Percentiles rank a stretch among this genome's conserved stretches.
These are phyloP conservation scores for Pterocarpus santalinus DNA, from an alignment of 306 rosid species.

Conservation along the genomic window DNA sequence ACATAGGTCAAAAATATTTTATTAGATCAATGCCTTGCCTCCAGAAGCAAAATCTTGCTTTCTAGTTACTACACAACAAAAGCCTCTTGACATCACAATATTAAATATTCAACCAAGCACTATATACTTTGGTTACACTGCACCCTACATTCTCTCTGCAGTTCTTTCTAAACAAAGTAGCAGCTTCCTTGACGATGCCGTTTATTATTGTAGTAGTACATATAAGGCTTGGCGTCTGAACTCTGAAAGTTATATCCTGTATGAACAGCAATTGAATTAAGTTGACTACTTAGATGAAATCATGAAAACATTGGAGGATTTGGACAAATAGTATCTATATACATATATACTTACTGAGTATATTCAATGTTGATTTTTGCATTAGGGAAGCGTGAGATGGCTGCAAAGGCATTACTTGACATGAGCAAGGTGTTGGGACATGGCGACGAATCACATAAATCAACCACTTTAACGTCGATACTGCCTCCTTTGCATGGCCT, in stretches of 20 bases:
- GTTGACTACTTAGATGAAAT: not conserved
- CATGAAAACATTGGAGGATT: not conserved
- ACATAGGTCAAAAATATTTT: too few relatives aligned
- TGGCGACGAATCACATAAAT: slow-evolving; percentile 55
- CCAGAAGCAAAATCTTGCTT: too few relatives aligned
- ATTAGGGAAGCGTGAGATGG: slow-evolving; percentile 56
- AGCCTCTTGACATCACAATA: too few relatives aligned
- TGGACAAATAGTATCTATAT: not conserved
- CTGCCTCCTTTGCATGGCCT: slow-evolving; percentile 71
- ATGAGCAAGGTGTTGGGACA: slow-evolving; percentile 63
- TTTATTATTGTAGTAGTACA: not conserved
- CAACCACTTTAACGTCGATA: slow-evolving; percentile 73
- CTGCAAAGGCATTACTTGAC: slow-evolving; percentile 63
- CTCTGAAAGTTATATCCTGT: slow-evolving; percentile 44
- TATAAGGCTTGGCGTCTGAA: not conserved
- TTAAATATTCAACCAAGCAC: not conserved
- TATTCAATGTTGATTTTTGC: slow-evolving; percentile 72
- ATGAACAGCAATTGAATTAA: not conserved
- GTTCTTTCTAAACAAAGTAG: not conserved
- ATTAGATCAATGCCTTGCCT: too few relatives aligned
- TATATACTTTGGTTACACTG: not conserved
- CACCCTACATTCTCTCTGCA: not conserved
- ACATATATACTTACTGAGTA: slow-evolving; percentile 49
- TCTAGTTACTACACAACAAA: too few relatives aligned
- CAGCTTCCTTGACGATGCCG: not conserved